Evolutionary conservation across 768 basidiomycete genomes (phyloP), one percentile per base, ranked within the genome.

Genomic region (Candolleomyces efflorescens): DNA sequence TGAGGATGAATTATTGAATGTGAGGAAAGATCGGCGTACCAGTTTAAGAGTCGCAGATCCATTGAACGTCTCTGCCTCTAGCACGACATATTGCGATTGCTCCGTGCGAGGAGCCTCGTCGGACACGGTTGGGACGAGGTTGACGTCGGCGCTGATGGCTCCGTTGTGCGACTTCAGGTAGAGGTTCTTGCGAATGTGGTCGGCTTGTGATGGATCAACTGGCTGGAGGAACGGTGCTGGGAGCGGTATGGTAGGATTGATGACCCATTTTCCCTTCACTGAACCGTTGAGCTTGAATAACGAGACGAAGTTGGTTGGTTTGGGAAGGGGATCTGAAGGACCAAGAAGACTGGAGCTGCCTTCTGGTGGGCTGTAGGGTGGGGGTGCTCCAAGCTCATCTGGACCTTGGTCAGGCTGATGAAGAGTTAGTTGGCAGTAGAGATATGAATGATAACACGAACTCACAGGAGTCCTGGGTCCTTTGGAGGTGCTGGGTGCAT

Each of bases 161-260:
- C 71, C 71, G 62, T 73, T 68, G 1, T 64, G 64, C 3, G 68
- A 62, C 52, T 73, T 68, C 26, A 73, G 59, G 55, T 62, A 66
- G n/a, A 73, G 47, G 56, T 73, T 68, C 43, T 67, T 65, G 24
- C 68, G 60, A 11, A 60, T 57, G 12, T 62, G 62, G 44, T 64
- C 69, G 18, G 65, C 65, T 59, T 71, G 68, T 26, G 64, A 68
- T 12, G 63, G 57, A 2, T 50, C 32, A 5, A 73, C 54, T 6
- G 67, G 62, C n/a, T 65, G 65, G 3, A 68, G 67, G 23, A 72
- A 60, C 41, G 65, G 65, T 11, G 56, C 22, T 2, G 70, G 71
- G 3, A 71, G 61, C 48, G 67, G 64, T 23, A 73, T 59, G 20
- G 65, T 60, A 4, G 70, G 70, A 54, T 73, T 70, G 50, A 73